Evolutionary conservation across 2,329 filamentous ascomycete species (phyloP).

Genomic region (Colletotrichum higginsianum): DNA sequence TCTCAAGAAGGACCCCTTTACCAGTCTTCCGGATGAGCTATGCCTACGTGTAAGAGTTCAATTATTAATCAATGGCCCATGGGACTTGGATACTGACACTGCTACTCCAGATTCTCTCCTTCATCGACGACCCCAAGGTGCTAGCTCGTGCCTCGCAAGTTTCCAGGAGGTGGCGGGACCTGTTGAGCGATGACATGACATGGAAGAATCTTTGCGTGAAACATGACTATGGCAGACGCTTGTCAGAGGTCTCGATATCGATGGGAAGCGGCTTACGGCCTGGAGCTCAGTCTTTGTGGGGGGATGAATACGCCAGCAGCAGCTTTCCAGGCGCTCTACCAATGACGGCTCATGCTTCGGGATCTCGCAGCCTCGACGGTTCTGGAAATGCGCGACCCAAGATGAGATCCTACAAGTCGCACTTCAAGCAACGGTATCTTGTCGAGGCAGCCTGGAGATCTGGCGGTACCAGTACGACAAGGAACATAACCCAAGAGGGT

Average conservation of each 20-base stretch:
- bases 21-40: slow-evolving; percentile 90
- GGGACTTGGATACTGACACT: slow-evolving; percentile 1
- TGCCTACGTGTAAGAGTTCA: slow-evolving; percentile 80
- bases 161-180: slow-evolving; percentile 93
- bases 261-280: slow-evolving; percentile 30
- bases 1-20: slow-evolving; percentile 96
- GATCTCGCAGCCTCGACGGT: slow-evolving; percentile 71
- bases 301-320: slow-evolving; percentile 51
- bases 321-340: slow-evolving; percentile 63
- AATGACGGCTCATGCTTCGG: slow-evolving; percentile 52
- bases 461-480: slow-evolving; percentile 85
- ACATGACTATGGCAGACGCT: slow-evolving; percentile 83
- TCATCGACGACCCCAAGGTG: slow-evolving; percentile 96
- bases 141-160: slow-evolving; percentile 95
- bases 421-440: slow-evolving; percentile 98
- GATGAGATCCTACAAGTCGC: slow-evolving; percentile 89
- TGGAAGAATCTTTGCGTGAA: slow-evolving; percentile 99
- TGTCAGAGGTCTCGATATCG: slow-evolving; percentile 62
- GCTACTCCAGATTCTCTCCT: slow-evolving; percentile 83
- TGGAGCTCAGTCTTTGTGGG: slow-evolving; percentile 33
- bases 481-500: slow-evolving; percentile 95
- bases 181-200: slow-evolving; percentile 95
- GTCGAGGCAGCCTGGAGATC: slow-evolving; percentile 98
- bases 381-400: slow-evolving; percentile 67
- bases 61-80: no score